Evolutionary conservation across 768 basidiomycete species (phyloP).

Genomic region (Russula emetica): DNA sequence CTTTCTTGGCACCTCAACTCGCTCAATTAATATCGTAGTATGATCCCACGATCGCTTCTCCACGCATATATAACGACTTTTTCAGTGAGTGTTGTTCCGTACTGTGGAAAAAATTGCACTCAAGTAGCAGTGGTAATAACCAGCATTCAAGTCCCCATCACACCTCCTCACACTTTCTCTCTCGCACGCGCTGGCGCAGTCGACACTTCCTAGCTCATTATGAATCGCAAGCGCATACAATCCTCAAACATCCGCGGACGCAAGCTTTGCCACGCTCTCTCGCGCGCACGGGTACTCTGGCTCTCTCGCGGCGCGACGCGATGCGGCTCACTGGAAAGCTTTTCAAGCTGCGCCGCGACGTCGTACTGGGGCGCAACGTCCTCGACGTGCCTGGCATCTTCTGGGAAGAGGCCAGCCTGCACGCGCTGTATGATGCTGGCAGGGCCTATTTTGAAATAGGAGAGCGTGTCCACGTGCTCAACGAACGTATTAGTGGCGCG

Average conservation of each 20-base stretch:
- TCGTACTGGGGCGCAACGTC: conserved; percentile 89
- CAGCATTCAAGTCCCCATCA: conserved; percentile 88
- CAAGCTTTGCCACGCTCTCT: conserved; percentile 81
- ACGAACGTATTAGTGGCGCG: conserved; percentile 82
- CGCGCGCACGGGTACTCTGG: conserved; percentile 69
- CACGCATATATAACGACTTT: conserved; percentile 93
- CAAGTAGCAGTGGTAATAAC: conserved; percentile 31
- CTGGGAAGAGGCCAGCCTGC: conserved; percentile 90
- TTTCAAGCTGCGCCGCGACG: conserved; percentile 63
- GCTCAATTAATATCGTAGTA: conserved; percentile 45
- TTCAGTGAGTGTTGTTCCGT: conserved; percentile 61
- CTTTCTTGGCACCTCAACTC: not conserved
- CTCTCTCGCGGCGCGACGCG: conserved; percentile 74
- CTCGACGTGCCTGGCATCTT: conserved; percentile 92
- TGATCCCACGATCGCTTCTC: conserved; percentile 77
- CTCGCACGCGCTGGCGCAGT: conserved; percentile 91
- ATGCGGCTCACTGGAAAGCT: conserved; percentile 70
- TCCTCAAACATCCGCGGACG: conserved; percentile 72
- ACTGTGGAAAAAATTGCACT: conserved; percentile 5
- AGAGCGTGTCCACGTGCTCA: conserved; percentile 74
- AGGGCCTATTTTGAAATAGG: conserved; percentile 94
- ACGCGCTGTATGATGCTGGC: conserved; percentile 86
- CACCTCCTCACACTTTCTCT: conserved; percentile 91
- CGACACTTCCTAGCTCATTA: conserved; percentile 89
- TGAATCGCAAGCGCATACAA: conserved; percentile 71